A percentile compares a stretch with the other conserved stretches of the same genome.
Conservation (phyloP, 306 rosid species). For the Abrus pulchellus region DNA sequence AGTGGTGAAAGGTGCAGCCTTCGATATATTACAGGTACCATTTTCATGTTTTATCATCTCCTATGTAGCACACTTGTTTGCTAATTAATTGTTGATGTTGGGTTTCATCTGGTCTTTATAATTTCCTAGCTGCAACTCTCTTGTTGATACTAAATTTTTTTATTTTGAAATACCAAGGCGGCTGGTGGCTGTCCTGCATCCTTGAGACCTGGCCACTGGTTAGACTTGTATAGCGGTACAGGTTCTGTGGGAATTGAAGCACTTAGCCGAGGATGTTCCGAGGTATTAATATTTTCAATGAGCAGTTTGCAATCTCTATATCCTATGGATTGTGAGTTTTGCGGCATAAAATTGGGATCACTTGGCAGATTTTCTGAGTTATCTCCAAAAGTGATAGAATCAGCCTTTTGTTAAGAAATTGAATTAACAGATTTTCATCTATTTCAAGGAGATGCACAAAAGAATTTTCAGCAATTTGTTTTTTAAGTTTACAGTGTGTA, state of each 20-base stretch:
- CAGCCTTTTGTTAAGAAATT: conserved; percentile 18
- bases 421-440: conserved; percentile 8
- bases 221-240: conserved; percentile 97
- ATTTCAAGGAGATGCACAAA: conserved; percentile 24
- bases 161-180: conserved; percentile 62
- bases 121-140: not conserved
- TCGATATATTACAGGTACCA: conserved; percentile 87
- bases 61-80: conserved; percentile 2
- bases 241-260: conserved; percentile 99
- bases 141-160: conserved; percentile 40
- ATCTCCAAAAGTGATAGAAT: conserved; percentile 24
- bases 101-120: conserved; percentile 31
- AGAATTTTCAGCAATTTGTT: conserved; percentile 18
- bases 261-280: conserved; percentile 89
- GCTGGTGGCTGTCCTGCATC: conserved; percentile 95
- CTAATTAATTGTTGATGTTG: not conserved
- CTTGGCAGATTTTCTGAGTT: conserved; percentile 15
- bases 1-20: conserved; percentile 97
- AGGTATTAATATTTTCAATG: conserved; percentile 65
- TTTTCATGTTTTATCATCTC: conserved; percentile 28
- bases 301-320: conserved; percentile 33
- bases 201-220: conserved; percentile 95
- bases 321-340: conserved; percentile 25
- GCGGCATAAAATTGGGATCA: not conserved
- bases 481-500: not conserved